Evolutionary conservation across 306 rosid species (phyloP), one percentile per base, ranked within the genome.

Genomic region (Prosopis cineraria): DNA sequence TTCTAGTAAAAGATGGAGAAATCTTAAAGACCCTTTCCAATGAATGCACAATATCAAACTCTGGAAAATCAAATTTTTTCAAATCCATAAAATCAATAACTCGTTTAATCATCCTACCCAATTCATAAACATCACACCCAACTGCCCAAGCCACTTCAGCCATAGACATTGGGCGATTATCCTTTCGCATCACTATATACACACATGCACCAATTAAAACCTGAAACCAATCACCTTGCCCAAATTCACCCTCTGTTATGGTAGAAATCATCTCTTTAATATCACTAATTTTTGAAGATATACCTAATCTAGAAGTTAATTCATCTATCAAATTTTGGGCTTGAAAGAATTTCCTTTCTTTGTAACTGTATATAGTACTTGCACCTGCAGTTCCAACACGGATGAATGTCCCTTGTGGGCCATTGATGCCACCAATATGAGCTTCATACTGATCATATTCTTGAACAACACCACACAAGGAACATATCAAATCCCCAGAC

Each of bases 161-260:
- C 81, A 91, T 89, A 1, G 97, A 85, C 53, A 89, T 65, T 8
- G 93, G 72, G 2, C 74, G 73, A 25, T 67, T 82, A 29, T 84
- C 89, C 40, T 59, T 84, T 11, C 97, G 85, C 97, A 89, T 93
- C 3, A 80, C 83, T 1, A 91, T 87, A 58, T 91, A 91, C 39
- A 88, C 83, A 53, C 95, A 89, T 6, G 95, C 97, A 7, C 93
- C 97, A 17, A 89, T 79, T 53, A 93, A 77, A 22, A 93, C 80
- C 1, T 71, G 70, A 71, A 93, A 85, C 98, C 95, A 93, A 30
- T 77, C 47, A 5, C 98, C 98, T 74, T 67, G 76, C 7, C 97
- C 95, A 60, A 76, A 89, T 77, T 91, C 98, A 13, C 85, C 89
- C 14, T 88, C 87, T 0, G 97, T 93, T 30, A 93, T 84, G 10